These are phyloP conservation scores for Solanum hybrid DNA, from an alignment of 305 asterid species.

Conservation along the genomic window DNA sequence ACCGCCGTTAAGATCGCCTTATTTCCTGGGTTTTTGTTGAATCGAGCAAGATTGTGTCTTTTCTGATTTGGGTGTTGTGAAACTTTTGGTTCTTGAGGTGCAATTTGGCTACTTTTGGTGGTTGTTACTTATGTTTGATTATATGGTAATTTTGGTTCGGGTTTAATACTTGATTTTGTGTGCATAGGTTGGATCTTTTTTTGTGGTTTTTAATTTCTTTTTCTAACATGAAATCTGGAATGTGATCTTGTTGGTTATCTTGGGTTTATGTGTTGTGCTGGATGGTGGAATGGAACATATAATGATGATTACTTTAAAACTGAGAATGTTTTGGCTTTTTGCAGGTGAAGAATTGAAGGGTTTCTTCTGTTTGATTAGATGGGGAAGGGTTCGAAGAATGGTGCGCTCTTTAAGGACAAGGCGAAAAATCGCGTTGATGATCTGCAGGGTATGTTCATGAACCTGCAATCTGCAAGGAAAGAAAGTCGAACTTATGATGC, in stretches of 20 bases:
- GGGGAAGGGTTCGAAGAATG: constrained; percentile 75
- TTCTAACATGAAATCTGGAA: not conserved
- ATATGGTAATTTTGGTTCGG: not conserved
- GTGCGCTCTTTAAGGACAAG: constrained; percentile 82
- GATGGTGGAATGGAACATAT: not conserved
- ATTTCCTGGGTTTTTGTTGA: not conserved
- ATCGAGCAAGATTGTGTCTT: not conserved
- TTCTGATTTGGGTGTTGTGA: not conserved
- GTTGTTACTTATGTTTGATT: not conserved
- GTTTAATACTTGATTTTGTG: not conserved
- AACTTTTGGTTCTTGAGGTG: not conserved
- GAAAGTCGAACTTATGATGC: constrained; percentile 75
- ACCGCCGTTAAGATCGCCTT: not conserved
- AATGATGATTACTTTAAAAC: not conserved
- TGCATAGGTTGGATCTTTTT: not conserved
- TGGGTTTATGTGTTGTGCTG: not conserved
- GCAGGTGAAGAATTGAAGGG: constrained; percentile 28
- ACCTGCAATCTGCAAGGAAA: constrained; percentile 85
- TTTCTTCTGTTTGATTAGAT: constrained; percentile 20
- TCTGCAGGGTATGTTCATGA: constrained; percentile 74
- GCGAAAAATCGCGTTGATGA: constrained; percentile 92
- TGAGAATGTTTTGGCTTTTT: not conserved
- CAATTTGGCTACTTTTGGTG: not conserved
- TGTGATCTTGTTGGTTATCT: not conserved
- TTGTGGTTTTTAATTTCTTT: not conserved